Percentiles rank a stretch among this genome's conserved stretches.
These are phyloP conservation scores for Parasitella parasitica DNA, from an alignment of 371 early-diverging fungal genomes.

Conservation along the genomic window DNA sequence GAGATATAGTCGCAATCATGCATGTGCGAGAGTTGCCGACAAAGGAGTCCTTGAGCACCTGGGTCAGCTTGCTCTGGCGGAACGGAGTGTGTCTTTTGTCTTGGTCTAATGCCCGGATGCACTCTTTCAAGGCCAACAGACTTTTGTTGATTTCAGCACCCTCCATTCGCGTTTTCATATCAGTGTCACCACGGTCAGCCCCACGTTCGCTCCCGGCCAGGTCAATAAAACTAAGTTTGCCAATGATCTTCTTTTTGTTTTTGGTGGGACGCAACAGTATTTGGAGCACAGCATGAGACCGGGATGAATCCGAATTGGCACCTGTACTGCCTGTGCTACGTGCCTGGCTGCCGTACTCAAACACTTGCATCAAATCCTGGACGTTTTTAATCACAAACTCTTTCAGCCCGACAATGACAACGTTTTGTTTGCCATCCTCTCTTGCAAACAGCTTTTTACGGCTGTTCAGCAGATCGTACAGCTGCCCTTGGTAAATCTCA, in stretches of 20 bases:
- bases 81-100: slow-evolving; percentile 96
- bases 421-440: slow-evolving; percentile 94
- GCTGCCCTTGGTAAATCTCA: slow-evolving; percentile 96
- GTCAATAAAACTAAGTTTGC: slow-evolving; percentile 86
- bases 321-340: slow-evolving; percentile 89
- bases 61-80: slow-evolving; percentile 97
- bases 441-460: slow-evolving; percentile 91
- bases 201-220: slow-evolving; percentile 94
- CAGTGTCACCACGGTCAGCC: slow-evolving; percentile 93
- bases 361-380: slow-evolving; percentile 87
- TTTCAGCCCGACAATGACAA: slow-evolving; percentile 85
- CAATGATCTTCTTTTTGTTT: slow-evolving; percentile 53
- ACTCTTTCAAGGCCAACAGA: slow-evolving; percentile 96
- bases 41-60: slow-evolving; percentile 97
- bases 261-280: slow-evolving; percentile 64
- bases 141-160: slow-evolving; percentile 99
- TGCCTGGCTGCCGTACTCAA: slow-evolving; percentile 87
- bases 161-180: slow-evolving; percentile 93
- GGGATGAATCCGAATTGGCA: slow-evolving; percentile 78
- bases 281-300: slow-evolving; percentile 94
- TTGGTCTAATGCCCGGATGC: slow-evolving; percentile 96
- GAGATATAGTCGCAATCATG: slow-evolving; percentile 98
- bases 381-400: slow-evolving; percentile 85
- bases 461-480: slow-evolving; percentile 91
- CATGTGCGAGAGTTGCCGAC: slow-evolving; percentile 96